These are phyloP conservation scores for Tuber magnatum DNA, from an alignment of 495 filamentous ascomycete species.

Conservation along the genomic window DNA sequence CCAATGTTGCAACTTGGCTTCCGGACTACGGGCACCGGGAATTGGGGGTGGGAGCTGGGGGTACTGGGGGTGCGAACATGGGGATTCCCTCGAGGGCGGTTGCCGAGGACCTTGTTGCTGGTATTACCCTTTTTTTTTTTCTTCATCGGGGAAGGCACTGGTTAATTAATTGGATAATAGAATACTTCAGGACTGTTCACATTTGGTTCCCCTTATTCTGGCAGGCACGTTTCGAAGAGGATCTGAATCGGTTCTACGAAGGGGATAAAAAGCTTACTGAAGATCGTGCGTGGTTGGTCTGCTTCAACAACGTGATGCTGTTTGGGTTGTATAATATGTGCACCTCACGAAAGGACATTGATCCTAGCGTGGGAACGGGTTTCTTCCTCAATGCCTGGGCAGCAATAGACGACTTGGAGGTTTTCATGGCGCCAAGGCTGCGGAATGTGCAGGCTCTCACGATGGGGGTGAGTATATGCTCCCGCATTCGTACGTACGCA, in stretches of 20 bases:
- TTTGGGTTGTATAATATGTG: slow-evolving; percentile 31
- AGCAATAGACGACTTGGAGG: slow-evolving; percentile 36
- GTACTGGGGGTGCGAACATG: slow-evolving; percentile 31
- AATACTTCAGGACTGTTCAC: slow-evolving; percentile 32
- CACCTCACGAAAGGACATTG: slow-evolving; percentile 1
- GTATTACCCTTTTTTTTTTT: slow-evolving; percentile 4
- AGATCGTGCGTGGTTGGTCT: slow-evolving; percentile 37
- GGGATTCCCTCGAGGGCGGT: slow-evolving; percentile 26
- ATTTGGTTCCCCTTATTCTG: slow-evolving; percentile 39
- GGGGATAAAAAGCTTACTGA: slow-evolving; percentile 22
- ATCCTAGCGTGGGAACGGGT: slow-evolving; percentile 11
- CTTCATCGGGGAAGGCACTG: background rate
- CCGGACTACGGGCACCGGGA: slow-evolving; percentile 37
- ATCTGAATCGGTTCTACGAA: slow-evolving; percentile 30
- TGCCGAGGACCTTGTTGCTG: slow-evolving; percentile 25
- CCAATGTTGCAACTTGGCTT: slow-evolving; percentile 33
- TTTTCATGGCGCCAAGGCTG: slow-evolving; percentile 34
- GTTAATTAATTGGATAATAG: slow-evolving; percentile 27
- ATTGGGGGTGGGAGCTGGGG: slow-evolving; percentile 28
- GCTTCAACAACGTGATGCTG: slow-evolving; percentile 39
- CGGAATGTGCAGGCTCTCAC: slow-evolving; percentile 37
- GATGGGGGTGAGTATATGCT: slow-evolving; percentile 22
- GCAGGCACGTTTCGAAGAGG: slow-evolving; percentile 20
- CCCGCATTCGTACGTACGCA: too few relatives aligned
- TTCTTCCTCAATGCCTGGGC: slow-evolving; percentile 37